These are phyloP conservation scores for Leishmania tropica DNA, from an alignment of 208 protist genomes.

Conservation along the genomic window DNA sequence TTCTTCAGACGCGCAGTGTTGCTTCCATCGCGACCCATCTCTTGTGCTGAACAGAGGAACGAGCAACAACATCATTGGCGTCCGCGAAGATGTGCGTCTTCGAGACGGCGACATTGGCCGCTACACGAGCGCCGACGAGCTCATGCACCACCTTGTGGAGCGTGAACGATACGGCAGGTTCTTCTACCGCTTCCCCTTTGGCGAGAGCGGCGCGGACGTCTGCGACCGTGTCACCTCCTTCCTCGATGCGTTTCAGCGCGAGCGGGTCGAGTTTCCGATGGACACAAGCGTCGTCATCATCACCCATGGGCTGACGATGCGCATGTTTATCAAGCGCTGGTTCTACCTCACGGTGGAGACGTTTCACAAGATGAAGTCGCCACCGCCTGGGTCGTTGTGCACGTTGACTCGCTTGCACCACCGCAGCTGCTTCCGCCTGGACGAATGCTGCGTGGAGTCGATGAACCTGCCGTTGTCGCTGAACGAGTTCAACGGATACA, in stretches of 20 bases:
- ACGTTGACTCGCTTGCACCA: slow-evolving; percentile 82
- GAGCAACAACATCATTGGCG: slow-evolving; percentile 70
- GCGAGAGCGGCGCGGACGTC: slow-evolving; percentile 93
- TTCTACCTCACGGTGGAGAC: slow-evolving; percentile 92
- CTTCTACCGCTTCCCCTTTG: slow-evolving; percentile 92
- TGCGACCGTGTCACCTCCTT: slow-evolving; percentile 93
- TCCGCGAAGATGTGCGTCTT: slow-evolving; percentile 91
- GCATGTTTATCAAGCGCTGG: slow-evolving; percentile 92
- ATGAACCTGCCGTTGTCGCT: slow-evolving; percentile 81
- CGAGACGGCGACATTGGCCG: slow-evolving; percentile 94
- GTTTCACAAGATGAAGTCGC: slow-evolving; percentile 85
- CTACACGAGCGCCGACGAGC: slow-evolving; percentile 69
- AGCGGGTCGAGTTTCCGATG: slow-evolving; percentile 82
- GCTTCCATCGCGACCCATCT: slow-evolving; percentile 17
- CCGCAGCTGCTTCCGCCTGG: slow-evolving; percentile 75
- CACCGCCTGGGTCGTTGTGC: slow-evolving; percentile 65
- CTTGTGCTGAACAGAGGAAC: slow-evolving; percentile 40
- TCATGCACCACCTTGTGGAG: slow-evolving; percentile 68
- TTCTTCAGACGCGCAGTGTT: background rate
- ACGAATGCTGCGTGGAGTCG: slow-evolving; percentile 62
- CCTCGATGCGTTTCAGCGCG: slow-evolving; percentile 84
- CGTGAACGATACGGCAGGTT: slow-evolving; percentile 89
- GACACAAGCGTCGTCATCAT: slow-evolving; percentile 90
- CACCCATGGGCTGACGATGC: slow-evolving; percentile 88
- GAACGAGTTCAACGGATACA: slow-evolving; percentile 89